Conservation (phyloP, 495 filamentous ascomycete genomes). For the Hyaloscypha finlandica region DNA sequence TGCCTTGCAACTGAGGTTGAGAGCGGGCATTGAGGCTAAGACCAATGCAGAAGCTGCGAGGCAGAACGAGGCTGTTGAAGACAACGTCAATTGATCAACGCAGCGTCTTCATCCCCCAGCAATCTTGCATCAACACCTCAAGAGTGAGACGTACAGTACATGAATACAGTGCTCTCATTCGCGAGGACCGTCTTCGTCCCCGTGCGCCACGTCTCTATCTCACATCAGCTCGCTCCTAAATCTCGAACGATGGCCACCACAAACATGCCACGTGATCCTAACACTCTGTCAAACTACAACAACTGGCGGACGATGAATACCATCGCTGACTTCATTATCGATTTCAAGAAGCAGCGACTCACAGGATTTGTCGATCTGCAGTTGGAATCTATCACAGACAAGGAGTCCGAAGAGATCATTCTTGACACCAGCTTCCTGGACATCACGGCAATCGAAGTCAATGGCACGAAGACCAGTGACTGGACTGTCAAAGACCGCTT, state of each 20-base stretch:
- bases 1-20: background rate
- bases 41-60: background rate
- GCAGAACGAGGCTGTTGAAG: background rate
- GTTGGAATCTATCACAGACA: slow-evolving; percentile 70
- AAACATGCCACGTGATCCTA: slow-evolving; percentile 67
- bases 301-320: slow-evolving; percentile 81
- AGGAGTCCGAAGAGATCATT: slow-evolving; percentile 70
- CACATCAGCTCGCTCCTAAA: background rate
- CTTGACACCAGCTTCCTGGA: slow-evolving; percentile 85
- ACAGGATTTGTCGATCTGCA: slow-evolving; percentile 73
- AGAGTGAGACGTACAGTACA: background rate
- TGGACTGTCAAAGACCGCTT: slow-evolving; percentile 70
- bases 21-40: background rate
- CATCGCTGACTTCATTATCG: slow-evolving; percentile 72
- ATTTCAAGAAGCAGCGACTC: slow-evolving; percentile 75
- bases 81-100: background rate
- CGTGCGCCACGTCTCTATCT: slow-evolving; percentile 2
- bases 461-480: slow-evolving; percentile 50
- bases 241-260: slow-evolving; percentile 47
- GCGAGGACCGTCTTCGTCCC: slow-evolving; percentile 3
- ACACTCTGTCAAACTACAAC: slow-evolving; percentile 89
- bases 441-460: slow-evolving; percentile 65
- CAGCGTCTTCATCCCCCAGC: background rate
- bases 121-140: background rate
- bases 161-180: slow-evolving; percentile 14